A percentile compares a stretch with the other conserved stretches of the same genome.
Conservation (phyloP, 352 stramenopile genomes). For the Ophiocytium majus region DNA sequence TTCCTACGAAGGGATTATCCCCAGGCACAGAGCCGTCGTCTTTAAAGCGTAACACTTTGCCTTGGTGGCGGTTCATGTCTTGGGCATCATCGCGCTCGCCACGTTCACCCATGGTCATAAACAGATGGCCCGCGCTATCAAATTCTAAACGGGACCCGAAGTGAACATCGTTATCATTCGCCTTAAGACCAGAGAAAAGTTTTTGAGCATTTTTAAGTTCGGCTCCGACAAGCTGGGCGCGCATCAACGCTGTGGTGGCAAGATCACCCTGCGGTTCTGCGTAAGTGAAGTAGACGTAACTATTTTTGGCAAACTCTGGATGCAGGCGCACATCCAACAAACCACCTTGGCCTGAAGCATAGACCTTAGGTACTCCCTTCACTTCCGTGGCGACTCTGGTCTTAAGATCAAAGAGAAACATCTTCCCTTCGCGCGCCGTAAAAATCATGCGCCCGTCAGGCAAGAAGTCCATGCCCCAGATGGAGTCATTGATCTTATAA, state of each 20-base stretch:
- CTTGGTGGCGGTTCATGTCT: not conserved
- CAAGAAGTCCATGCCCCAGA: slow-evolving; percentile 5
- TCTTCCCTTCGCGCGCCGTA: not conserved
- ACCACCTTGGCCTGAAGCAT: not conserved
- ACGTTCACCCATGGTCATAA: not conserved
- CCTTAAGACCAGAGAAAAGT: not conserved
- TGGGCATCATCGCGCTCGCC: not conserved
- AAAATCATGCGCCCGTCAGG: not conserved
- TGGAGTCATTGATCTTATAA: not conserved
- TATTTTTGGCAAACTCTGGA: not conserved
- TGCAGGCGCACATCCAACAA: not conserved
- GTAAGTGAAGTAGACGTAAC: not conserved
- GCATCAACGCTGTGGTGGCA: not conserved
- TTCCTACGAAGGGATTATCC: not conserved
- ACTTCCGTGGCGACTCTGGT: not conserved
- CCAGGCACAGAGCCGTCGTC: not conserved
- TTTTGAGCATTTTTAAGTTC: not conserved
- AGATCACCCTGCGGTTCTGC: not conserved
- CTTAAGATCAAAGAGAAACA: not conserved
- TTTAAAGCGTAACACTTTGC: not conserved
- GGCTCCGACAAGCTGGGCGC: not conserved
- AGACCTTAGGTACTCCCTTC: not conserved
- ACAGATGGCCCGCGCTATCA: not conserved
- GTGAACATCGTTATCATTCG: not conserved
- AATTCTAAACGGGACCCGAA: not conserved